Evolutionary conservation across 2,329 filamentous ascomycete species (phyloP), one percentile per base, ranked within the genome.

Genomic region (Aspergillus viridinutans): DNA sequence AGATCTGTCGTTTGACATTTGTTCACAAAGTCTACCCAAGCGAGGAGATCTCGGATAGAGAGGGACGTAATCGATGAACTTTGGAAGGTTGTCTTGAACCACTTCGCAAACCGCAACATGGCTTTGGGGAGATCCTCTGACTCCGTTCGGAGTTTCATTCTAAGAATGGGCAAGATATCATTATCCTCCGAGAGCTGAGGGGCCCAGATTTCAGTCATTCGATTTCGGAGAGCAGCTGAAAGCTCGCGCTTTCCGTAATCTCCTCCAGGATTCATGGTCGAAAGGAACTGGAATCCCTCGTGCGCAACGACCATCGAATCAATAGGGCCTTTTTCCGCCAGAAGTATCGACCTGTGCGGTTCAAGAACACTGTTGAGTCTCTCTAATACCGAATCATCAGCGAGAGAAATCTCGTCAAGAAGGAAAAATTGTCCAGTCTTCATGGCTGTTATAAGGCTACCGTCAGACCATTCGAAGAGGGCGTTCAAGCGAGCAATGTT

Each of bases 131-230:
- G 81, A 1, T 78, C 69, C 61, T 83, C 81, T 6, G 83, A 80
- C 17, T 77, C 74, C 0, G 79, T 71, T 3, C 75, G 74, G 20
- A 99, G 80, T 71, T 96, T 97, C 12, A 87, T 85, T 52, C 82
- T 79, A 17, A 97, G 85, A 63, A 99, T 99, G 47, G 95, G 89
- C 21, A 92, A 76, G 35, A 97, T 87, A 69, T 99, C 95, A 29
- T 92, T 87, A 52, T 85, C 83, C 58, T 93, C 90, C 1, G 91
- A 92, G 57, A 97, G 78, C 1, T 92, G 84, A 1, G 94, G 92
- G 0, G 97, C 94, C 94, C 94, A 99, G 8, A 99, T 97, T 74
- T 99, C 94, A 0, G 94, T 99, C 72, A 99, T 96, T 58, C 94
- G 90, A 71, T 99, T 99, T 49, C 94, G 85, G 58, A 99, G 78